Percentiles rank a stretch among this genome's conserved stretches.
These are phyloP conservation scores for Calonectria fujianensis DNA, from an alignment of 2,329 filamentous ascomycete species.

Conservation along the genomic window DNA sequence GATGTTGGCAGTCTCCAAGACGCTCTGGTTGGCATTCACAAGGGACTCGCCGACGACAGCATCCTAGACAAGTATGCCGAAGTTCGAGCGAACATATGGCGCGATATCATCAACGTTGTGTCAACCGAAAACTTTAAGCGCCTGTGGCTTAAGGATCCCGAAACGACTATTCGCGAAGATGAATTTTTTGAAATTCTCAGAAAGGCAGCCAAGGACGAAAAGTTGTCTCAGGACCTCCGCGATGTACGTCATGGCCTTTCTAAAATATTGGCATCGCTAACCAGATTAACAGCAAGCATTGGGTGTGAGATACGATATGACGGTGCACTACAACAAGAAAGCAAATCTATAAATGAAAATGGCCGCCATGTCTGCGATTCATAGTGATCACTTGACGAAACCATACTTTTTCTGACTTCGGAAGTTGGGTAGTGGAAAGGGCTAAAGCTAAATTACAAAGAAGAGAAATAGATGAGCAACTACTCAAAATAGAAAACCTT, in stretches of 20 bases:
- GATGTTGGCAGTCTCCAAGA: constrained; percentile 17
- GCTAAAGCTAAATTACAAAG: no score
- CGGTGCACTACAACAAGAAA: not conserved
- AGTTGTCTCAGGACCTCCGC: not conserved
- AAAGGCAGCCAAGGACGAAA: not conserved
- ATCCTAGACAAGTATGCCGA: constrained; percentile 14
- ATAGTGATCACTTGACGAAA: no score
- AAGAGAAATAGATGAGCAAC: no score
- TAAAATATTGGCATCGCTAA: not conserved
- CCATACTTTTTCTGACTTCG: no score
- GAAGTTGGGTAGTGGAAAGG: no score
- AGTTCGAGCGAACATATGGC: not conserved
- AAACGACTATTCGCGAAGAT: constrained; percentile 15
- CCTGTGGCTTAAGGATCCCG: not conserved
- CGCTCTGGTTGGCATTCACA: constrained; percentile 9
- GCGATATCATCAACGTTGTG: not conserved
- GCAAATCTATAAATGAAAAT: not conserved
- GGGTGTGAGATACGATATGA: not conserved
- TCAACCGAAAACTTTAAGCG: constrained; percentile 21
- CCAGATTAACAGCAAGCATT: not conserved
- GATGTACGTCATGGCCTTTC: not conserved
- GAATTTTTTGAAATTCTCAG: constrained; percentile 3
- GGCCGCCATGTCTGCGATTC: no score
- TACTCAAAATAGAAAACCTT: no score
- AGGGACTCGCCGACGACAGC: not conserved